Evolutionary conservation across 306 rosid species (phyloP).

Genomic region (Glycine latifolia): DNA sequence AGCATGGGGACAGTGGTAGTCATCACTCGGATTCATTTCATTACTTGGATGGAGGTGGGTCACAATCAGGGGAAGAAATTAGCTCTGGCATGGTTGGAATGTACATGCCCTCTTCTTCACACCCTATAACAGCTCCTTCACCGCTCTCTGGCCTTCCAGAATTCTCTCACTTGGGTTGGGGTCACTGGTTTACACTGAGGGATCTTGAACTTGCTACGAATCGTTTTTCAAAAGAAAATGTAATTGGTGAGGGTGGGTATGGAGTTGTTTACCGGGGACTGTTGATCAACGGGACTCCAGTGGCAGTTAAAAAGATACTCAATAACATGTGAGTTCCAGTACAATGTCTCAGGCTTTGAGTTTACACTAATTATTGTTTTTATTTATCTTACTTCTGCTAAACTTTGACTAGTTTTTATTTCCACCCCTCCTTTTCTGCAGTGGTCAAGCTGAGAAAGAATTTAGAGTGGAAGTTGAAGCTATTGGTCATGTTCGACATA

Average conservation of each 20-base stretch:
- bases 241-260: conserved; percentile 88
- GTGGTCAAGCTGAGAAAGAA: conserved; percentile 90
- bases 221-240: conserved; percentile 71
- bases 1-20: conserved; percentile 67
- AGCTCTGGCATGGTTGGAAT: conserved; percentile 65
- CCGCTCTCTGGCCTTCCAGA: conserved; percentile 80
- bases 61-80: conserved; percentile 71
- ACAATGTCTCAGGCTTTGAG: conserved; percentile 10
- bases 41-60: conserved; percentile 60
- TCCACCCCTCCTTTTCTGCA: conserved; percentile 13
- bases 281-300: conserved; percentile 73
- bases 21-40: conserved; percentile 75
- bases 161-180: conserved; percentile 91
- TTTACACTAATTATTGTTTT: conserved; percentile 10
- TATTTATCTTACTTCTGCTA: conserved; percentile 32
- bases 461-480: conserved; percentile 91
- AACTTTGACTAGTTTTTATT: conserved; percentile 10
- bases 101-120: conserved; percentile 63
- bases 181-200: conserved; percentile 87
- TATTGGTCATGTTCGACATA: conserved; percentile 88
- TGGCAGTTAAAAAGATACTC: conserved; percentile 87
- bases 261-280: conserved; percentile 81
- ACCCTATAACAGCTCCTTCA: conserved; percentile 74
- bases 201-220: conserved; percentile 88
- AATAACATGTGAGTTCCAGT: conserved; percentile 69